Conservation (phyloP, 2,329 filamentous ascomycete species). For the Nemania sp. region DNA sequence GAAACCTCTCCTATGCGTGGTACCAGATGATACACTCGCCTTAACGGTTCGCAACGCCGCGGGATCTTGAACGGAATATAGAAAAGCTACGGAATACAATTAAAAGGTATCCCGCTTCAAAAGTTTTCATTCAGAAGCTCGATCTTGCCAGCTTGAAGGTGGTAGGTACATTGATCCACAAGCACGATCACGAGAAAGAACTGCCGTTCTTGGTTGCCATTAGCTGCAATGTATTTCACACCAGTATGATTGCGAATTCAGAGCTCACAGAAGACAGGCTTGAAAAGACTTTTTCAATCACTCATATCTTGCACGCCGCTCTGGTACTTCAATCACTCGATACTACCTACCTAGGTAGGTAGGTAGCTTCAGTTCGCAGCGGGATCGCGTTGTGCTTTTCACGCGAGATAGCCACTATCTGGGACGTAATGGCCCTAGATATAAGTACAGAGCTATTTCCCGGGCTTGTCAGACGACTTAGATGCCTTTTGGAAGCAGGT, state of each 20-base stretch:
- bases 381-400: slow-evolving; percentile 34
- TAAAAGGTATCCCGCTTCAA: slow-evolving; percentile 42
- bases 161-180: slow-evolving; percentile 44
- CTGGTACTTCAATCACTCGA: slow-evolving; percentile 44
- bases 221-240: slow-evolving; percentile 47
- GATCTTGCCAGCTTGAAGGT: slow-evolving; percentile 42
- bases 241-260: slow-evolving; percentile 40
- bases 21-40: slow-evolving; percentile 34
- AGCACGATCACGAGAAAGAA: slow-evolving; percentile 31
- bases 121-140: slow-evolving; percentile 40
- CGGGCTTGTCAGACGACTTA: slow-evolving; percentile 42
- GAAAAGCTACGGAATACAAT: slow-evolving; percentile 34
- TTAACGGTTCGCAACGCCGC: slow-evolving; percentile 41
- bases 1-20: slow-evolving; percentile 27
- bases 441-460: slow-evolving; percentile 44
- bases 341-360: no score
- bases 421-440: slow-evolving; percentile 43
- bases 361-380: slow-evolving; percentile 67
- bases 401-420: slow-evolving; percentile 43
- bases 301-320: slow-evolving; percentile 44
- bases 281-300: slow-evolving; percentile 46
- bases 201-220: slow-evolving; percentile 42
- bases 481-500: slow-evolving; percentile 43
- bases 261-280: slow-evolving; percentile 43
- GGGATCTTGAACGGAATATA: slow-evolving; percentile 37